A percentile compares a stretch with the other conserved stretches of the same genome.
Evolutionary conservation across 441 rosid genomes (phyloP).

Genomic region (Gossypium gossypioides): DNA sequence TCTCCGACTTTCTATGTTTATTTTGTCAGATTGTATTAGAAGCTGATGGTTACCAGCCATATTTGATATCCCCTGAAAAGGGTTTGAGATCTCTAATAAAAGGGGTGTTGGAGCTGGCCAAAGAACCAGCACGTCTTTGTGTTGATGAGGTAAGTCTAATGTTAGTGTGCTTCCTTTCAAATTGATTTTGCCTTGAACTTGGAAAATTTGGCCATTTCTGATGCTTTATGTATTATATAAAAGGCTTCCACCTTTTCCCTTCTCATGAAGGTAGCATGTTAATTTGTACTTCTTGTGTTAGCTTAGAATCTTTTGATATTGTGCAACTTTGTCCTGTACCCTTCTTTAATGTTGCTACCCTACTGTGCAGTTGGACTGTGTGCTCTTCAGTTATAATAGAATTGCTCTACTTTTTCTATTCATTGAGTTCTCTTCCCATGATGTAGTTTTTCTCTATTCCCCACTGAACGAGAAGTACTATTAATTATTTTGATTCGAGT

Average conservation of each 20-base stretch:
- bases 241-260: background rate
- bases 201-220: background rate
- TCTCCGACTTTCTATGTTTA: slow-evolving; percentile 12
- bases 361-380: background rate
- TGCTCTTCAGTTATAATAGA: background rate
- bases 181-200: background rate
- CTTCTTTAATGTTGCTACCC: background rate
- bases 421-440: background rate
- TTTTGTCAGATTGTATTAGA: slow-evolving; percentile 55
- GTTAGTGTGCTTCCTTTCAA: slow-evolving; percentile 14
- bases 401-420: background rate
- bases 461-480: background rate
- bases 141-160: slow-evolving; percentile 57
- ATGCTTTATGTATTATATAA: background rate
- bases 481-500: background rate
- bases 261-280: background rate
- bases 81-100: slow-evolving; percentile 68
- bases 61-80: slow-evolving; percentile 78
- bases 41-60: slow-evolving; percentile 80
- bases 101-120: slow-evolving; percentile 61
- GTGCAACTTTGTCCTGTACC: background rate
- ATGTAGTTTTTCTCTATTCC: background rate
- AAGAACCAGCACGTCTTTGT: slow-evolving; percentile 64
- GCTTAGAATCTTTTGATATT: background rate
- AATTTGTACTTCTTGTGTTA: background rate